A percentile compares a stretch with the other conserved stretches of the same genome.
Conservation (phyloP, 495 filamentous ascomycete genomes). For the Podospora appendiculata region DNA sequence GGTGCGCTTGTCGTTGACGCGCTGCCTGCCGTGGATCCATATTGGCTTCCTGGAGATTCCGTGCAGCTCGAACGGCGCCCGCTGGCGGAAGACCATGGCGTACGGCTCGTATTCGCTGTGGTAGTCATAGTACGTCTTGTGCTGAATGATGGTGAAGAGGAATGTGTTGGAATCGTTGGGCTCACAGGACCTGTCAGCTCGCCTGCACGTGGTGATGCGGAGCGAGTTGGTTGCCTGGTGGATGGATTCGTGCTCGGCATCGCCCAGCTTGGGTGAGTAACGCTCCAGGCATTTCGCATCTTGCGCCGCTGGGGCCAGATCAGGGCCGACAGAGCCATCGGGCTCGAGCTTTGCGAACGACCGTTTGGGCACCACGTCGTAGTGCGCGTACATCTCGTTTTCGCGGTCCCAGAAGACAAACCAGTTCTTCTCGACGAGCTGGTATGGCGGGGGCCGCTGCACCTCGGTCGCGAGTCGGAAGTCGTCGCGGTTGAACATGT, state of each 20-base stretch:
- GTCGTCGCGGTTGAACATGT: slow-evolving; percentile 6
- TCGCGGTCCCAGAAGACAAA: slow-evolving; percentile 47
- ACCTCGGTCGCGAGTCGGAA: slow-evolving; percentile 39
- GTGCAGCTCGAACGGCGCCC: slow-evolving; percentile 39
- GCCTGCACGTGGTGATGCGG: slow-evolving; percentile 41
- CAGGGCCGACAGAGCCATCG: slow-evolving; percentile 33
- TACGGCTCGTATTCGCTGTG: slow-evolving; percentile 49
- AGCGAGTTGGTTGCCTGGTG: slow-evolving; percentile 53
- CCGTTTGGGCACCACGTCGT: slow-evolving; percentile 39
- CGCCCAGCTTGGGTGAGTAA: slow-evolving; percentile 27
- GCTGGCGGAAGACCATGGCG: slow-evolving; percentile 37
- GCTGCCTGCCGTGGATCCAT: slow-evolving; percentile 41
- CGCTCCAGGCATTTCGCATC: slow-evolving; percentile 34
- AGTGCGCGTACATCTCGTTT: slow-evolving; percentile 38
- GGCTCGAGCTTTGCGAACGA: slow-evolving; percentile 32
- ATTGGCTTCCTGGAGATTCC: slow-evolving; percentile 41
- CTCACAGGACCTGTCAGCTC: slow-evolving; percentile 34
- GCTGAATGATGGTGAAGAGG: slow-evolving; percentile 43
- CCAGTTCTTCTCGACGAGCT: slow-evolving; percentile 47
- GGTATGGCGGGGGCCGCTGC: slow-evolving; percentile 31
- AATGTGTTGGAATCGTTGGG: slow-evolving; percentile 37
- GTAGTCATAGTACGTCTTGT: slow-evolving; percentile 37
- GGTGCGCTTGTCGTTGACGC: slow-evolving; percentile 18
- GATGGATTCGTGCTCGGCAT: slow-evolving; percentile 29
- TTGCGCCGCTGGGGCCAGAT: slow-evolving; percentile 24